Conservation (phyloP, 768 basidiomycete genomes). For the Boletus pseudopeckii region DNA sequence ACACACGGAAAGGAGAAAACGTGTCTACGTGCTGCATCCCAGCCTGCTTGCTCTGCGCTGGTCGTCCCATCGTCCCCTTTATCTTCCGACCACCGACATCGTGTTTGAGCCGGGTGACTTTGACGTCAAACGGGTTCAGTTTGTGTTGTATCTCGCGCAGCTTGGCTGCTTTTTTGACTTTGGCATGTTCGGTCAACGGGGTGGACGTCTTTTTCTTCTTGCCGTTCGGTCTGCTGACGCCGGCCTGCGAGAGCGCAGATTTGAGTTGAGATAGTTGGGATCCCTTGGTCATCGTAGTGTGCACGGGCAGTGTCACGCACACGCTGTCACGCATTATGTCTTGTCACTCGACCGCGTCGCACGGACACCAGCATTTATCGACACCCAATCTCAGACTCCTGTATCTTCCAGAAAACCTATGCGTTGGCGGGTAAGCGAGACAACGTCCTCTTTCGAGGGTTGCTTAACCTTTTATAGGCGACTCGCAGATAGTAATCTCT, state of each 20-base stretch:
- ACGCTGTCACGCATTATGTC: background rate
- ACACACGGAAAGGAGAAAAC: slow-evolving; percentile 4
- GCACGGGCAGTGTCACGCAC: background rate
- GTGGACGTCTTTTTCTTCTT: slow-evolving; percentile 73
- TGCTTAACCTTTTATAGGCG: too few relatives aligned
- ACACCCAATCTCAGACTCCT: too few relatives aligned
- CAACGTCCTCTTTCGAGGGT: too few relatives aligned
- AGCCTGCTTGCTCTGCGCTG: slow-evolving; percentile 85
- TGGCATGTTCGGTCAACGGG: slow-evolving; percentile 65
- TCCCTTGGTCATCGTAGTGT: slow-evolving; percentile 49
- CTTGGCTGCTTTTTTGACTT: slow-evolving; percentile 75
- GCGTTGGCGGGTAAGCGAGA: too few relatives aligned
- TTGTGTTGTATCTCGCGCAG: slow-evolving; percentile 80
- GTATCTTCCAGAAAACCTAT: too few relatives aligned
- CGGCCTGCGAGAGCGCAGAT: slow-evolving; percentile 74
- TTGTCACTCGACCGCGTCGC: background rate
- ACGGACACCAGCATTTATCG: too few relatives aligned
- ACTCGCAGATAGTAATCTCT: too few relatives aligned
- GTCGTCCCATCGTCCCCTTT: slow-evolving; percentile 78
- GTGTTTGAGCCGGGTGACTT: slow-evolving; percentile 89
- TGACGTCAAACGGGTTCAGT: slow-evolving; percentile 92
- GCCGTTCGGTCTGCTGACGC: slow-evolving; percentile 58
- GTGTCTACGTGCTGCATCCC: slow-evolving; percentile 79
- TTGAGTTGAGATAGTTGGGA: slow-evolving; percentile 93
- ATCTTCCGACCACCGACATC: slow-evolving; percentile 87